phyloP scores from a whole-genome alignment of 495 filamentous ascomycete species.

The Hyaloscypha variabilis region DNA sequence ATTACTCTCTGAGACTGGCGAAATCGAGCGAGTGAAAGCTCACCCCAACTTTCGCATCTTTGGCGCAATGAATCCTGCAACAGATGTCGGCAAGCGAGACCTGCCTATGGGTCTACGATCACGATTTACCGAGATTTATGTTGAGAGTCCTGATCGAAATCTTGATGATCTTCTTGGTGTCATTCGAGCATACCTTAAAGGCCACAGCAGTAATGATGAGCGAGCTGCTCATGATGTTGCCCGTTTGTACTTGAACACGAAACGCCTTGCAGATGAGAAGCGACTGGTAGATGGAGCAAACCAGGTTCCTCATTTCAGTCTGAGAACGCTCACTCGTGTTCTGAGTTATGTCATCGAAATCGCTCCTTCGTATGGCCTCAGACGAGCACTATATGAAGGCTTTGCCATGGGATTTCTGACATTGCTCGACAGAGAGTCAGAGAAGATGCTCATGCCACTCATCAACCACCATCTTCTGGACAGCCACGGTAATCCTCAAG shows the following conservation, averaged over 20 bases:
- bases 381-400: slow-evolving; percentile 87
- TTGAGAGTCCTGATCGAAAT: slow-evolving; percentile 84
- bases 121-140: slow-evolving; percentile 92
- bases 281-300: slow-evolving; percentile 90
- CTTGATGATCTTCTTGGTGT: slow-evolving; percentile 80
- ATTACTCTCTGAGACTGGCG: slow-evolving; percentile 87
- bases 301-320: slow-evolving; percentile 92
- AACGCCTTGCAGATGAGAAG: slow-evolving; percentile 78
- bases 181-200: slow-evolving; percentile 82
- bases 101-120: slow-evolving; percentile 82
- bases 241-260: slow-evolving; percentile 82
- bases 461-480: slow-evolving; percentile 81
- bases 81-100: slow-evolving; percentile 94
- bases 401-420: slow-evolving; percentile 99
- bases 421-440: slow-evolving; percentile 76
- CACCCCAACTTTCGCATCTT: slow-evolving; percentile 96
- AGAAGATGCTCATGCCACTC: slow-evolving; percentile 72
- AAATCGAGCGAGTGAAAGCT: slow-evolving; percentile 82
- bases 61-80: slow-evolving; percentile 98
- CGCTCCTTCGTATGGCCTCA: slow-evolving; percentile 81
- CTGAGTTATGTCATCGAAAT: slow-evolving; percentile 86
- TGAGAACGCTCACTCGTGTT: slow-evolving; percentile 90
- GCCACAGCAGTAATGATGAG: slow-evolving; percentile 63
- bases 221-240: slow-evolving; percentile 76
- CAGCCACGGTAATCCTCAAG: slow-evolving; percentile 63